Percentiles rank a stretch among this genome's conserved stretches.
Evolutionary conservation across 345 rosid species (phyloP).

Genomic region (Pugionium cornutum): DNA sequence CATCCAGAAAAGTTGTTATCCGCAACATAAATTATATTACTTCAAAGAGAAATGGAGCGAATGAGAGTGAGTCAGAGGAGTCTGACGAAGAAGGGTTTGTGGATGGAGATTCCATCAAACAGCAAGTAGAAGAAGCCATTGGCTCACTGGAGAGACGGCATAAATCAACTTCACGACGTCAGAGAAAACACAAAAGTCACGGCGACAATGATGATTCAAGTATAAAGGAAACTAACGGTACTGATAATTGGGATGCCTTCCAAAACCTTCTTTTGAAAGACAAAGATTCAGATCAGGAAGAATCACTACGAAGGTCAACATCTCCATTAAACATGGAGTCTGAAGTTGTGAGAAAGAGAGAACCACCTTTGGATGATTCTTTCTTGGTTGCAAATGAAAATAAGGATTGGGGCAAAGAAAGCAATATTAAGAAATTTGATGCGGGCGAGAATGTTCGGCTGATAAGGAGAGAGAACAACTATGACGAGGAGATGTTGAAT

Average conservation of each 20-base stretch:
- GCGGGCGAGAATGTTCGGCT: conserved; percentile 45
- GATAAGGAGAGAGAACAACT: conserved; percentile 46
- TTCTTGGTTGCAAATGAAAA: conserved; percentile 50
- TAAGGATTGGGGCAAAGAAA: conserved; percentile 43
- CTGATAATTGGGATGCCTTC: conserved; percentile 80
- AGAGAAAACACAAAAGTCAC: conserved; percentile 50
- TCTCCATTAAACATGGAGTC: conserved; percentile 47
- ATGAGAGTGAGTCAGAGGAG: conserved; percentile 52
- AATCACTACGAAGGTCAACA: conserved; percentile 35
- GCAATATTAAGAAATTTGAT: conserved; percentile 48
- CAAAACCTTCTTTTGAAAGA: conserved; percentile 79
- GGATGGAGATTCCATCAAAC: conserved; percentile 69
- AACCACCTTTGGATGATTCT: conserved; percentile 54
- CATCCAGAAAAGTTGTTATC: conserved; percentile 86
- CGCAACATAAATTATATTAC: conserved; percentile 95
- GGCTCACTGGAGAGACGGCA: conserved; percentile 69
- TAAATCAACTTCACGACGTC: conserved; percentile 56
- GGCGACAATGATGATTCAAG: conserved; percentile 43
- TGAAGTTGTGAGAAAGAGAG: conserved; percentile 49
- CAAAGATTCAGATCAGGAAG: conserved; percentile 49
- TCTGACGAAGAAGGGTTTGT: conserved; percentile 63
- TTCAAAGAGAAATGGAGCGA: conserved; percentile 71
- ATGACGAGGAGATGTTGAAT: conserved; percentile 57
- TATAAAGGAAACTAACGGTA: conserved; percentile 48
- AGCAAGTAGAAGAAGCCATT: conserved; percentile 83